phyloP scores from a whole-genome alignment of 306 rosid species.

The Pyrus communis region DNA sequence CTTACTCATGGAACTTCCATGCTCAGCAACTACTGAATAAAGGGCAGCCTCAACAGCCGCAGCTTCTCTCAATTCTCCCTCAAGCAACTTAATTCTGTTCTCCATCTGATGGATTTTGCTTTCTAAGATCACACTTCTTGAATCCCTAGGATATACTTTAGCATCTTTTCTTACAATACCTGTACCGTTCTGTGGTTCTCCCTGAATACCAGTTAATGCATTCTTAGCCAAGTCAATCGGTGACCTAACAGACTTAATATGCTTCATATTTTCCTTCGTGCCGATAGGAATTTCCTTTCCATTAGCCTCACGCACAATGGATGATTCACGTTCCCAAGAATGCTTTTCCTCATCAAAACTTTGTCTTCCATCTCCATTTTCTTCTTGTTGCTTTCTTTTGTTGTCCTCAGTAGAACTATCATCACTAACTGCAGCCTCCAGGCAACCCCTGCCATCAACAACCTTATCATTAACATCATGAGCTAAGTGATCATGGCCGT shows the following conservation, averaged over 20 bases:
- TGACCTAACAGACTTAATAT: constrained; percentile 82
- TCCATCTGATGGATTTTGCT: constrained; percentile 66
- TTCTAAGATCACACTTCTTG: constrained; percentile 49
- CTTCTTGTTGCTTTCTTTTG: constrained; percentile 16
- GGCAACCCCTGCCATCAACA: constrained; percentile 11
- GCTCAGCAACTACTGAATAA: constrained; percentile 93
- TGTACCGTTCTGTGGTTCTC: constrained; percentile 45
- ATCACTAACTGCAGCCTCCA: constrained; percentile 22
- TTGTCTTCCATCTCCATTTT: constrained; percentile 15
- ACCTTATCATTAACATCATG: constrained; percentile 25
- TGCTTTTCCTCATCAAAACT: constrained; percentile 26
- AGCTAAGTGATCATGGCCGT: constrained; percentile 20
- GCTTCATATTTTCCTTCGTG: constrained; percentile 38
- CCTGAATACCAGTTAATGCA: constrained; percentile 34
- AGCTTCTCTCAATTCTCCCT: constrained; percentile 93
- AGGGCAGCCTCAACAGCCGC: constrained; percentile 88
- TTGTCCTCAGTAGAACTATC: constrained; percentile 29
- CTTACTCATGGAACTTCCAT: constrained; percentile 94
- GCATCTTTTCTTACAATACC: constrained; percentile 56
- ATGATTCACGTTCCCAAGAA: constrained; percentile 35
- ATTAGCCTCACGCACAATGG: constrained; percentile 14
- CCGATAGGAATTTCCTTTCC: constrained; percentile 27
- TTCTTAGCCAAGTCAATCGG: constrained; percentile 45
- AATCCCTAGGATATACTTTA: constrained; percentile 66
- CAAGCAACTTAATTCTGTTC: constrained; percentile 72